A percentile compares a stretch with the other conserved stretches of the same genome.
These are phyloP conservation scores for Kregervanrija delftensis DNA, from an alignment of 805 yeast genomes.

Conservation along the genomic window DNA sequence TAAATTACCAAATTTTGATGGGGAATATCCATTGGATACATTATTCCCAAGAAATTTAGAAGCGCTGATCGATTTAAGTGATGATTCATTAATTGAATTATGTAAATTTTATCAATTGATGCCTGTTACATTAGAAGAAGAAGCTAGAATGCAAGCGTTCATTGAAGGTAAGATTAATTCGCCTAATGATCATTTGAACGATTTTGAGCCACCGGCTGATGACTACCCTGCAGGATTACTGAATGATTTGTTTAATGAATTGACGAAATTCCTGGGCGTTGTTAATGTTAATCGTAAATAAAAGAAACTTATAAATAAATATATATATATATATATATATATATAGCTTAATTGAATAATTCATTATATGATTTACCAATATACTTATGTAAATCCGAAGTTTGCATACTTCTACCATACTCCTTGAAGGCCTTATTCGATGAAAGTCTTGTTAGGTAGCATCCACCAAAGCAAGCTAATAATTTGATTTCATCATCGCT, in stretches of 20 bases:
- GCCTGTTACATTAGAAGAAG: constrained; percentile 54
- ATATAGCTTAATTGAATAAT: constrained; percentile 7
- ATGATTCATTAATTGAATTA: constrained; percentile 43
- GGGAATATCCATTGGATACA: constrained; percentile 51
- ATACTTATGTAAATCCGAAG: constrained; percentile 68
- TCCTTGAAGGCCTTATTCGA: constrained; percentile 55
- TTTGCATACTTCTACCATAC: constrained; percentile 75
- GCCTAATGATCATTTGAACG: constrained; percentile 26
- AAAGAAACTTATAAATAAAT: constrained; percentile 4
- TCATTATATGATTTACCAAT: constrained; percentile 55
- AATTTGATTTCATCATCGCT: constrained; percentile 27
- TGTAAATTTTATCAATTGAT: constrained; percentile 72
- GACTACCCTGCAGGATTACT: constrained; percentile 41
- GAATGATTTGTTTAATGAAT: constrained; percentile 49
- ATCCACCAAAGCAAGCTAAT: constrained; percentile 67
- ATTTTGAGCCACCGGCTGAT: constrained; percentile 23
- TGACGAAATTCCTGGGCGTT: constrained; percentile 62
- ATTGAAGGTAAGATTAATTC: constrained; percentile 42
- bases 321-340: not conserved
- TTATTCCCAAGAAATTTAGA: constrained; percentile 52
- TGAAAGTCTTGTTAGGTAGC: constrained; percentile 59
- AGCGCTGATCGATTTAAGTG: constrained; percentile 42
- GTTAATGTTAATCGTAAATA: constrained; percentile 4
- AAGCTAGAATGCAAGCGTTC: constrained; percentile 42
- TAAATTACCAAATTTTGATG: constrained; percentile 73